phyloP scores from a whole-genome alignment of 495 filamentous ascomycete species.

The Penicillium verhagenii region DNA sequence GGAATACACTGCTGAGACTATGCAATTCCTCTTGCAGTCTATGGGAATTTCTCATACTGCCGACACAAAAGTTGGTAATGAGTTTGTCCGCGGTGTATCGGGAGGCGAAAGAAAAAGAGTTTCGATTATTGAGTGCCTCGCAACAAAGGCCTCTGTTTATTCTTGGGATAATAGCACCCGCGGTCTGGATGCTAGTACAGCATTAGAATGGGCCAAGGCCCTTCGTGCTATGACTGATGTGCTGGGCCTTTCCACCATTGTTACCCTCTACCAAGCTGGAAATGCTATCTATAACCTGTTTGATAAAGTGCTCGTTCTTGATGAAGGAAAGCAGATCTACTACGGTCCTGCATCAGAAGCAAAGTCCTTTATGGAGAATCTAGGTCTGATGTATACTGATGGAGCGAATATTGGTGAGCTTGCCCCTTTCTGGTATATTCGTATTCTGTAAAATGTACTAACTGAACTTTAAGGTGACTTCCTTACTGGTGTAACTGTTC shows the following conservation, averaged over 20 bases:
- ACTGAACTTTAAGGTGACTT: slow-evolving; percentile 51
- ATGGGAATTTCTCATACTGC: slow-evolving; percentile 73
- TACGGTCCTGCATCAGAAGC: slow-evolving; percentile 66
- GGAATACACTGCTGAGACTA: slow-evolving; percentile 61
- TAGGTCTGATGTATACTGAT: slow-evolving; percentile 45
- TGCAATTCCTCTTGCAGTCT: slow-evolving; percentile 75
- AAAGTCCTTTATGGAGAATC: slow-evolving; percentile 65
- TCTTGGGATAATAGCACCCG: slow-evolving; percentile 82
- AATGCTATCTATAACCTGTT: slow-evolving; percentile 75
- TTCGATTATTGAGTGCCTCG: slow-evolving; percentile 68
- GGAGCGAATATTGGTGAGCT: not conserved
- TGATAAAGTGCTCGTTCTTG: slow-evolving; percentile 79
- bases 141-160: slow-evolving; percentile 65
- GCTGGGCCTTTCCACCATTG: slow-evolving; percentile 60
- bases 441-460: not conserved
- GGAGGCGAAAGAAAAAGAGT: slow-evolving; percentile 87
- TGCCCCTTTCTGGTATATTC: not conserved
- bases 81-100: slow-evolving; percentile 73
- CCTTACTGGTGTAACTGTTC: slow-evolving; percentile 74
- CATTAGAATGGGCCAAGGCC: slow-evolving; percentile 72
- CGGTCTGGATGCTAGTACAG: slow-evolving; percentile 76
- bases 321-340: slow-evolving; percentile 82
- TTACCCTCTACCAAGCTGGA: slow-evolving; percentile 84
- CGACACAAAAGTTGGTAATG: slow-evolving; percentile 77
- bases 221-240: slow-evolving; percentile 65